Percentiles rank a stretch among this genome's conserved stretches.
Evolutionary conservation across 768 basidiomycete genomes (phyloP).

Genomic region (Punctularia strigosozonata): DNA sequence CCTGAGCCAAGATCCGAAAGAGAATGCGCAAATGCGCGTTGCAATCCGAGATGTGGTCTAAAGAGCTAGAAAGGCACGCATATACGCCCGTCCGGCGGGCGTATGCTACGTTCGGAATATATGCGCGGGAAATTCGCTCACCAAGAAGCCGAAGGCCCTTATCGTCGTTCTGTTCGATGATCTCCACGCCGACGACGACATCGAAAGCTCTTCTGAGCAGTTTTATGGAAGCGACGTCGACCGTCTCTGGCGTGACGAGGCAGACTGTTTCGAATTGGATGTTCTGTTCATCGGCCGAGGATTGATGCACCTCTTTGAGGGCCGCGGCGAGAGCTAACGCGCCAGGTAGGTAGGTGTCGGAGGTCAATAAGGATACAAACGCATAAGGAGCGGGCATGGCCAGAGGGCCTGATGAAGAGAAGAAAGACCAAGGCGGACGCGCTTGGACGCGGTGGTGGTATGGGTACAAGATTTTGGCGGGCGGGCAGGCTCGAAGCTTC

Average conservation of each 20-base stretch:
- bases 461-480: conserved; percentile 1
- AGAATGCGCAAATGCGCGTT: too few relatives aligned
- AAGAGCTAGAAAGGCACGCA: too few relatives aligned
- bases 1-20: too few relatives aligned
- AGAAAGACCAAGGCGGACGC: background rate
- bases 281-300: conserved; percentile 42
- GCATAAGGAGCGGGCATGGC: conserved; percentile 61
- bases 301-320: conserved; percentile 66
- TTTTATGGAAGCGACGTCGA: conserved; percentile 74
- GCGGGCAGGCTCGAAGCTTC: too few relatives aligned
- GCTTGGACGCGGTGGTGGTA: background rate
- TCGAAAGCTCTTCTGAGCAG: conserved; percentile 72
- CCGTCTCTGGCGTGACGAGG: conserved; percentile 87
- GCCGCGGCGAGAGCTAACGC: conserved; percentile 81
- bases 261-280: conserved; percentile 75
- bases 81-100: background rate
- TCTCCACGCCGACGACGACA: conserved; percentile 84
- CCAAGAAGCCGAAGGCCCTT: conserved; percentile 73
- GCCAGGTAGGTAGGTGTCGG: conserved; percentile 87
- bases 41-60: too few relatives aligned
- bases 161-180: conserved; percentile 59
- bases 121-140: conserved; percentile 26
- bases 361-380: conserved; percentile 88
- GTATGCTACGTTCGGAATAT: conserved; percentile 3
- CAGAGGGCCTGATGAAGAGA: background rate